Evolutionary conservation across 2,329 filamentous ascomycete species (phyloP), one percentile per base, ranked within the genome.

Genomic region (Calonectria montana): DNA sequence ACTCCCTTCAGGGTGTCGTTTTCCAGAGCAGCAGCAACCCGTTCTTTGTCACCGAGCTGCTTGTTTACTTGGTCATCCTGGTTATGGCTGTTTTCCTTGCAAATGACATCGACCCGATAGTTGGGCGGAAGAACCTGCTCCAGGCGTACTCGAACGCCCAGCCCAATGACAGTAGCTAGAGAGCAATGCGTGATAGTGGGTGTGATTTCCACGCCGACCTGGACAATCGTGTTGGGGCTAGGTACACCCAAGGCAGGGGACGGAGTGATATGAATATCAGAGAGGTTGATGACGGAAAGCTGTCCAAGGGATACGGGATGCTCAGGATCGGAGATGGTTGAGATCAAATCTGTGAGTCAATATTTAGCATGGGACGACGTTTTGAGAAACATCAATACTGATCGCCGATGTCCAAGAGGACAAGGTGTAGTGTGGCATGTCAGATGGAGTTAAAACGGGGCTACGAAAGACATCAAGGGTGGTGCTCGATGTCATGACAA

Each of bases 141-240:
- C 27, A 99, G 89, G 27, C 97, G 91, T 48, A 98, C 96, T 53
- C 97, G 91, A 25, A 99, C 95, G 16, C 96, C 97, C 18, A 99
- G 89, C 0, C 97, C 97, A 79, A 99, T 98, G 72, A 99, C 95
- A 0, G 97, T 99, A 37, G 97, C 97, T 47, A 99, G 90, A 63
- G 94, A 97, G 87, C 97, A 99, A 84, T 98, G 97, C 18, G 96
- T 97, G 80, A 98, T 97, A 29, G 97, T 99, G 12, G 97, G 97
- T 13, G 97, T 99, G 77, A 99, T 93, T 79, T 97, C 91, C 50
- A 99, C 95, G 3, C 93, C 89, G 41, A 98, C 95, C 45, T 87
- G 92, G 85, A 87, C 95, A 86, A 89, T 90, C 81, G 80, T 91
- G 85, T 87, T 85, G 18, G 86, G 84, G 67, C 86, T 85, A 31